A percentile compares a stretch with the other conserved stretches of the same genome.
phyloP scores from a whole-genome alignment of 805 yeast species.

The Scheffersomyces spartinae region DNA sequence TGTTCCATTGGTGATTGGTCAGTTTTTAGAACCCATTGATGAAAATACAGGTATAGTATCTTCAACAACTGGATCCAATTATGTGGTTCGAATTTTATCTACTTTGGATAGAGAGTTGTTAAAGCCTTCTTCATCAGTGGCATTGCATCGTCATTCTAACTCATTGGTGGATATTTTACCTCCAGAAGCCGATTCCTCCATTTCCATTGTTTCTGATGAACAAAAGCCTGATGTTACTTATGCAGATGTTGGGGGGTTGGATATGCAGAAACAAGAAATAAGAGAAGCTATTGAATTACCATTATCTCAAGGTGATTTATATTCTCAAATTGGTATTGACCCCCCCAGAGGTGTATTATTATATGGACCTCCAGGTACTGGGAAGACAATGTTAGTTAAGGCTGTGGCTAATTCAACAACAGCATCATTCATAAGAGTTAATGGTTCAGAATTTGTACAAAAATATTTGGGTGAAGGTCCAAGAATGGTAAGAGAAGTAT shows the following conservation, averaged over 20 bases:
- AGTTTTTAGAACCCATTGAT: constrained; percentile 94
- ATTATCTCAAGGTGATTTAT: constrained; percentile 87
- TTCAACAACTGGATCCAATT: constrained; percentile 94
- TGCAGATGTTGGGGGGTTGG: constrained; percentile 97
- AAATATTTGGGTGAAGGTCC: constrained; percentile 99
- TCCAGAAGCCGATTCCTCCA: constrained; percentile 96
- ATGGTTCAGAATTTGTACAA: constrained; percentile 97
- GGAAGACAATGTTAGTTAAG: constrained; percentile 97
- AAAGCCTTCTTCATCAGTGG: constrained; percentile 92
- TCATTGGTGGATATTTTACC: constrained; percentile 96
- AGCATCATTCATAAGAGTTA: constrained; percentile 92
- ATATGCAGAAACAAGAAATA: constrained; percentile 98
- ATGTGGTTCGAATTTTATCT: constrained; percentile 88
- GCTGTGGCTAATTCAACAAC: constrained; percentile 97
- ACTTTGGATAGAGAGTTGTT: constrained; percentile 90
- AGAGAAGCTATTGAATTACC: constrained; percentile 98
- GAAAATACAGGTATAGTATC: constrained; percentile 94
- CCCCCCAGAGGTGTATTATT: constrained; percentile 97
- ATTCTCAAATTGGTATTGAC: constrained; percentile 95
- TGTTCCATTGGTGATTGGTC: constrained; percentile 96
- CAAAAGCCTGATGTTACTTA: constrained; percentile 89
- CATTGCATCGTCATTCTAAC: constrained; percentile 95
- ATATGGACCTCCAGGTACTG: constrained; percentile 99
- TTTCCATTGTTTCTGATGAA: constrained; percentile 87
- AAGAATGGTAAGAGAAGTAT: constrained; percentile 98